Base-by-base conservation (phyloP, 345 rosid species). In the Citrus sp. region DNA sequence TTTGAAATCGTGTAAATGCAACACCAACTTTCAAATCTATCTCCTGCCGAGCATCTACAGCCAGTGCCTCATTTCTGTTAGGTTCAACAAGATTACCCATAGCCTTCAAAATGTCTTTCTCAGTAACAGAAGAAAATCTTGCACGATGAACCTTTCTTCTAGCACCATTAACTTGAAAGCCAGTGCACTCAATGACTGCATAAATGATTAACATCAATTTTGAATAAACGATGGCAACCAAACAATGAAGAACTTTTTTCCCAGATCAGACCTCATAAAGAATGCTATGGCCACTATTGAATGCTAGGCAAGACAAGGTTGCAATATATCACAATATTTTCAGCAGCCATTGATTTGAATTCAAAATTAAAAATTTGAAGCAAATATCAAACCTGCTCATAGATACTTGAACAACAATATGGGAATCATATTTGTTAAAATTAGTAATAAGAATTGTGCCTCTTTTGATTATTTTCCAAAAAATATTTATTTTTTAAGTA, bases 41-140 rank as follows among this genome's bases (percentile, higher is more conserved):
- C 90, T 95, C 98, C 85, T 92, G 99, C 18, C 99, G 97, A 80
- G 98, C 99, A 90, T 95, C 99, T 64, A 95, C 99, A 73, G 99
- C 93, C 81, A 93, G 82, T 79, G 99, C 92, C 86, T 95, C 99
- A 80, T 90, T 79, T 86, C 65, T 89, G 82, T 95, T 95, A 65
- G 99, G 98, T 83, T 81, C 91, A 81, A 80, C 92, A 80, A 95
- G 96, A 85, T 85, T 93, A 84, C 86, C 91, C 92, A 95, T 91
- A 68, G 97, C 98, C 84, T 90, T 95, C 78, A 83, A 80, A 77
- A 95, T 92, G 84, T 95, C 99, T 80, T 89, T 93, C 84, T 92
- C 99, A n/a, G 98, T 89, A 78, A 95, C 93, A 77, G 99, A 93
- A 79, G 99, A 95, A 91, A 95, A 95, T 27, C 90, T 85, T 4